A percentile compares a stretch with the other conserved stretches of the same genome.
Conservation (phyloP, 805 yeast species). For the Barnettozyma wickerhamii region DNA sequence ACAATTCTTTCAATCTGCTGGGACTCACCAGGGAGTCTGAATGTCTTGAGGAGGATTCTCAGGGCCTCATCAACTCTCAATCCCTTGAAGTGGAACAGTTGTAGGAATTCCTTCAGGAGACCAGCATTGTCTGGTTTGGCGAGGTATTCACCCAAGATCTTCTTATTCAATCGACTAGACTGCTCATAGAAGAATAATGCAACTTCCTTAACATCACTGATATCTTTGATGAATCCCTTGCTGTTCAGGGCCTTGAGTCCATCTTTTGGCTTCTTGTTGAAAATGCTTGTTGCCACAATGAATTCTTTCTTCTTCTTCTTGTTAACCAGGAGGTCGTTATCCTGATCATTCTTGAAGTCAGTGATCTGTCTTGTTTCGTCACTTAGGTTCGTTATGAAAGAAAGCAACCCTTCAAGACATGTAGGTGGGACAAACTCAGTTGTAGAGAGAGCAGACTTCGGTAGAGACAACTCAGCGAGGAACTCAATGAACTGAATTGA, state of each 20-base stretch:
- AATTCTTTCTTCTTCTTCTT: constrained; percentile 64
- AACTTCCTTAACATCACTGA: constrained; percentile 52
- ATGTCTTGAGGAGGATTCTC: constrained; percentile 72
- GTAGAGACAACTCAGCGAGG: constrained; percentile 73
- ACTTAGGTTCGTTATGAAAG: constrained; percentile 60
- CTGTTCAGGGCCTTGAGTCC: constrained; percentile 68
- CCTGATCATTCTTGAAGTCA: constrained; percentile 15
- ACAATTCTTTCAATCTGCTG: constrained; percentile 93
- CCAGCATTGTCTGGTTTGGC: constrained; percentile 68
- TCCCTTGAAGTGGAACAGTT: constrained; percentile 67
- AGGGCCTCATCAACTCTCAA: constrained; percentile 92
- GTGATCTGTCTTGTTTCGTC: constrained; percentile 32
- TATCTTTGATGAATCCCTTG: constrained; percentile 55
- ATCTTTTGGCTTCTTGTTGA: constrained; percentile 73
- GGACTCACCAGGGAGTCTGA: constrained; percentile 95
- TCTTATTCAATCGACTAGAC: constrained; percentile 82
- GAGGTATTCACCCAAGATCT: constrained; percentile 77
- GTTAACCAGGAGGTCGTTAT: constrained; percentile 23
- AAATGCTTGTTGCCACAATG: constrained; percentile 65
- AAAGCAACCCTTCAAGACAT: constrained; percentile 82
- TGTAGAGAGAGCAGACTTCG: constrained; percentile 76
- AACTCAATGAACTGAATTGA: constrained; percentile 63
- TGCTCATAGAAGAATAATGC: constrained; percentile 74
- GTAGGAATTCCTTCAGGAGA: constrained; percentile 60
- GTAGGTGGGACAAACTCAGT: constrained; percentile 90